Conservation (phyloP, 2,329 filamentous ascomycete genomes). For the Emericellopsis atlantica region DNA sequence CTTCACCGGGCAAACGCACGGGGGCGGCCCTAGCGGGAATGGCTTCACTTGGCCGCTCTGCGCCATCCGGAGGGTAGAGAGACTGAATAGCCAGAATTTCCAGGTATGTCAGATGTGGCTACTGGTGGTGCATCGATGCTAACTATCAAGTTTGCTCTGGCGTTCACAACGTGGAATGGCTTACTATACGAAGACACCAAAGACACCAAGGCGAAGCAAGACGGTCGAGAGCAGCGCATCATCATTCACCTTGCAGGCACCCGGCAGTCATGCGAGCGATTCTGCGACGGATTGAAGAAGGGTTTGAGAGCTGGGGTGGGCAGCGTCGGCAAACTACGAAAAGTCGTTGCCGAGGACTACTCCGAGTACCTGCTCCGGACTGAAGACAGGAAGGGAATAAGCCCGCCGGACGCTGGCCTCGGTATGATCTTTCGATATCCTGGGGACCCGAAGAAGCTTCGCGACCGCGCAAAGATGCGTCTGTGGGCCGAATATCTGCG, state of each 20-base stretch:
- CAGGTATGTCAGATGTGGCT: constrained; percentile 28
- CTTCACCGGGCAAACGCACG: constrained; percentile 88
- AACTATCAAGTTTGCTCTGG: constrained; percentile 62
- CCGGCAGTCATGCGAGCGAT: constrained; percentile 80
- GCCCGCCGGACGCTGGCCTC: constrained; percentile 73
- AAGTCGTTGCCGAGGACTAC: constrained; percentile 74
- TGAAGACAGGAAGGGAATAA: constrained; percentile 45
- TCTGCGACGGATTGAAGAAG: constrained; percentile 91
- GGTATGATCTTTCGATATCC: constrained; percentile 91
- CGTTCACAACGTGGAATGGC: constrained; percentile 90
- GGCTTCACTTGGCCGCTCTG: constrained; percentile 92
- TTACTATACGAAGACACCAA: constrained; percentile 44
- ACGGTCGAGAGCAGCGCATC: constrained; percentile 62
- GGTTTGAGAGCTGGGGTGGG: constrained; percentile 78
- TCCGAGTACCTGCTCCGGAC: constrained; percentile 68
- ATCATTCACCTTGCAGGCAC: constrained; percentile 86
- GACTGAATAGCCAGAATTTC: constrained; percentile 84
- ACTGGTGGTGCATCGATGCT: neutral
- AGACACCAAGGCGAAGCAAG: constrained; percentile 31
- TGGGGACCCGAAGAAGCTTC: constrained; percentile 83
- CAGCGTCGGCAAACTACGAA: constrained; percentile 73
- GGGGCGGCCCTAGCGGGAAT: constrained; percentile 84
- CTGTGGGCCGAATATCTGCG: constrained; percentile 93
- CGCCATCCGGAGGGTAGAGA: constrained; percentile 81
- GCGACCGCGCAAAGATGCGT: constrained; percentile 93